Evolutionary conservation across 2,329 filamentous ascomycete species (phyloP).

Genomic region (Clonostachys sp.): DNA sequence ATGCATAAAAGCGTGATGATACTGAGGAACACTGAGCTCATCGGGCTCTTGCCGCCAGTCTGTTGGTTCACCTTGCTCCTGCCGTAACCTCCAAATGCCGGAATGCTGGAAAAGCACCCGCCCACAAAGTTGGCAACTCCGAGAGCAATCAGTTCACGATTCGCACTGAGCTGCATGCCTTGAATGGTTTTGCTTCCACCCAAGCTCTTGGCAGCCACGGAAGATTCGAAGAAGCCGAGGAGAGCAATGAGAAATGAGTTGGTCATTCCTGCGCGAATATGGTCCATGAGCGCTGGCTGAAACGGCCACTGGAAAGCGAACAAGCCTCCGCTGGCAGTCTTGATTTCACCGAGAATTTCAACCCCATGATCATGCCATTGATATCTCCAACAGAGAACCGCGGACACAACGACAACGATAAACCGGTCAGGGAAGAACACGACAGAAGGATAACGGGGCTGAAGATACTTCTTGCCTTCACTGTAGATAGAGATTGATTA

Average conservation of each 20-base stretch:
- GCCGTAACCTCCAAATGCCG: conserved; percentile 93
- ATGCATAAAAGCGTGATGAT: conserved; percentile 78
- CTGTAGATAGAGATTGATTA: neutral
- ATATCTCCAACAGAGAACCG: conserved; percentile 71
- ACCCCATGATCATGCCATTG: conserved; percentile 78
- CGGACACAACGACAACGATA: conserved; percentile 79
- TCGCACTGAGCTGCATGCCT: conserved; percentile 80
- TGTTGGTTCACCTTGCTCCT: conserved; percentile 92
- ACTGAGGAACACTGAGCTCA: conserved; percentile 86
- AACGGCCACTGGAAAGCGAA: conserved; percentile 90
- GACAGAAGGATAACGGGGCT: conserved; percentile 73
- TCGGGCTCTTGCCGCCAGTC: conserved; percentile 87
- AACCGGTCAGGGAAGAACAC: conserved; percentile 93
- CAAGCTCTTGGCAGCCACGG: conserved; percentile 89
- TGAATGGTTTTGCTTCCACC: conserved; percentile 67
- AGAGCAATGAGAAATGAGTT: conserved; percentile 92
- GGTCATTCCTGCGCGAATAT: conserved; percentile 81
- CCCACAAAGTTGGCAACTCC: conserved; percentile 89
- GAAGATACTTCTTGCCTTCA: conserved; percentile 63
- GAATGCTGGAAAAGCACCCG: conserved; percentile 86
- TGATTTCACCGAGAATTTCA: conserved; percentile 76
- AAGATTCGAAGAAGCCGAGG: conserved; percentile 97
- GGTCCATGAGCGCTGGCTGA: conserved; percentile 66
- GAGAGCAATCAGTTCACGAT: conserved; percentile 87
- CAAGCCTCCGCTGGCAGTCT: conserved; percentile 63